phyloP scores from a whole-genome alignment of 176 grass and related monocot species.

The Rhynchospora breviuscula region DNA sequence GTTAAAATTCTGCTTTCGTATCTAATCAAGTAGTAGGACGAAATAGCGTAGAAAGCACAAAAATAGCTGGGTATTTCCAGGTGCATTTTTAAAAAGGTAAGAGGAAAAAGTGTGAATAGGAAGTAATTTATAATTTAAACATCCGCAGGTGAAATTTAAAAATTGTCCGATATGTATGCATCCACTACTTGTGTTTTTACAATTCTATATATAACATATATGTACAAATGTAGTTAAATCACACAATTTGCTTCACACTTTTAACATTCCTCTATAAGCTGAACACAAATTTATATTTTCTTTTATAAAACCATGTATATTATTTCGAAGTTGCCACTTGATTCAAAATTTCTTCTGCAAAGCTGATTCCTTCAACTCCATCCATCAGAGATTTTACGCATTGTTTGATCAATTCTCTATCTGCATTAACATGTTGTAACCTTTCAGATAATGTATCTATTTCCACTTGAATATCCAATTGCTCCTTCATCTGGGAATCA shows the following conservation, averaged over 20 bases:
- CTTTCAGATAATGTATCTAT: not conserved
- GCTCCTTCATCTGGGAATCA: not conserved
- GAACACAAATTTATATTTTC: not conserved
- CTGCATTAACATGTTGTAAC: not conserved
- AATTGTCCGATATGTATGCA: no score
- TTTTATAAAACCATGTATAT: not conserved
- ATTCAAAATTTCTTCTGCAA: not conserved
- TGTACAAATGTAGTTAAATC: not conserved
- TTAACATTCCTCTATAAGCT: not conserved
- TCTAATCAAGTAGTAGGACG: no score
- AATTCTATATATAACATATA: no score
- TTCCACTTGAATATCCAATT: not conserved
- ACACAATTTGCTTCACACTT: not conserved
- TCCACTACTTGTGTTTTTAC: no score
- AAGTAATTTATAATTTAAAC: no score
- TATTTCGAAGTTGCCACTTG: not conserved
- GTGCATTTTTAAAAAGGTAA: no score
- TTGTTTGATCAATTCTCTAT: conserved; percentile 8
- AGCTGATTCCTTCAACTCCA: not conserved
- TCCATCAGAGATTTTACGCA: not conserved
- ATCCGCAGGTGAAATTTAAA: no score
- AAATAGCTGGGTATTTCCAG: no score
- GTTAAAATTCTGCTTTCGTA: no score
- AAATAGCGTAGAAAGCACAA: no score
- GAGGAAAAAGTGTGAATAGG: no score